Base-by-base conservation (phyloP, 805 yeast species). In the Ogataea haglerorum region DNA sequence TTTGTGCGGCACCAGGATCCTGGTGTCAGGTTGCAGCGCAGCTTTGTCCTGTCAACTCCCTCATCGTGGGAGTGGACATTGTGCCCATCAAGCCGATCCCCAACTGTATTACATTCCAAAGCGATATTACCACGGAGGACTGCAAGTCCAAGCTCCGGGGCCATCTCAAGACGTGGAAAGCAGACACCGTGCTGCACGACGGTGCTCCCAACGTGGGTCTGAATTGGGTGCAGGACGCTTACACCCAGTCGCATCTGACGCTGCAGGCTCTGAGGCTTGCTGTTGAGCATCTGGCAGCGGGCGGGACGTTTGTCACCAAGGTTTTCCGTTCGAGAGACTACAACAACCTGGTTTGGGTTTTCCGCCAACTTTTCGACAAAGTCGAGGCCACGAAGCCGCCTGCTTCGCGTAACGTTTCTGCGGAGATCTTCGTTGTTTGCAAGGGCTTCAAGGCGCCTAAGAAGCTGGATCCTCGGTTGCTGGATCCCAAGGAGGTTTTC, bases 191-290 rank as follows among this genome's bases (percentile, higher is more conserved):
- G 14, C 69, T 93, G 59, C 99, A 93, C 67, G 99, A 93, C 75
- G 99, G 99, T 82, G 99, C 99, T 21, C 99, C 99, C 22, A 93
- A 93, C 59, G 98, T 93, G 55, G 99, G 99, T 82, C 75, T 93
- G 58, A 95, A 96, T n/a, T 93, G 99, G 99, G 93, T 86, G 15
- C 99, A 93, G 65, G 99, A 93, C 78, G 99, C 99, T 1, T 93
- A 87, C 68, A 88, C 98, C 2, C 99, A 93, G 69, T 88, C 96
- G 19, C 98, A 91, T 60, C 78, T 93, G 53, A 95, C 96, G 22
- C 70, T 93, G 52, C 96, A 90, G 69, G 95, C 98, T 23, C 72
- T 93, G 57, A 88, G 83, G 62, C 72, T 93, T 45, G 99, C 99
- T 1, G 96, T 83, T 10, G 99, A 93, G 65, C 89, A 93, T 64